These are phyloP conservation scores for Phaeosphaeriaceae sp. DNA, from an alignment of 2,329 filamentous ascomycete species.

Conservation along the genomic window DNA sequence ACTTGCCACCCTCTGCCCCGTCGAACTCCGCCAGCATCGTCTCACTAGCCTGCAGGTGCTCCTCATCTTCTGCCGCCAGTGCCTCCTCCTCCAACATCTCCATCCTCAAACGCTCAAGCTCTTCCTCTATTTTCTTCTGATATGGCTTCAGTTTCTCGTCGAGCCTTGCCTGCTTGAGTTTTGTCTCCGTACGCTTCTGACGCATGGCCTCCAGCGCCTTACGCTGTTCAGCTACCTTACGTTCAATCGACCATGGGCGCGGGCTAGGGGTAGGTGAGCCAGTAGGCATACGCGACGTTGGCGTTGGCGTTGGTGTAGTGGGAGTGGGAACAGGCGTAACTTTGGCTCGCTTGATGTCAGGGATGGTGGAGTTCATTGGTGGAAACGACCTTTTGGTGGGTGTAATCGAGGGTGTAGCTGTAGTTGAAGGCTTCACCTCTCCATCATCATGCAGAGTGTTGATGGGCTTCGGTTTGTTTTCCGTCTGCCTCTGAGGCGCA, in stretches of 20 bases:
- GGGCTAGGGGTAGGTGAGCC: conserved; percentile 6
- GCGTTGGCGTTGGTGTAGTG: not conserved
- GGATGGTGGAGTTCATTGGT: not conserved
- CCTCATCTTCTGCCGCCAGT: conserved; percentile 19
- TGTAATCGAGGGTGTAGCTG: not conserved
- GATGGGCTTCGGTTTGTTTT: not conserved
- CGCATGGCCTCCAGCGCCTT: conserved; percentile 21
- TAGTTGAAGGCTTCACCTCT: not conserved
- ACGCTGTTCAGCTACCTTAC: conserved; percentile 23
- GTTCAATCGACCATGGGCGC: conserved; percentile 8
- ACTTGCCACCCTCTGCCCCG: conserved; percentile 5
- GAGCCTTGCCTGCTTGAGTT: conserved; percentile 23
- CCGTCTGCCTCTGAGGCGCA: not conserved
- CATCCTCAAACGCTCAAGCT: conserved; percentile 26
- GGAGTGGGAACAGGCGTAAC: not conserved
- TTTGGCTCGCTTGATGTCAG: conserved; percentile 20
- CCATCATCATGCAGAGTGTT: not conserved
- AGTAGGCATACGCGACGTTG: conserved; percentile 1
- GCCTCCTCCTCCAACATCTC: conserved; percentile 27
- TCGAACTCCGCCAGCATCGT: conserved; percentile 27
- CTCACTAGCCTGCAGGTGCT: conserved; percentile 19
- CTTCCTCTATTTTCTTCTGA: conserved; percentile 25
- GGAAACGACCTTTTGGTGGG: conserved; percentile 14
- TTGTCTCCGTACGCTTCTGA: conserved; percentile 19
- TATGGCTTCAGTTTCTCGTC: conserved; percentile 21